These are phyloP conservation scores for Candida hungchunana DNA, from an alignment of 805 yeast species.

Conservation along the genomic window DNA sequence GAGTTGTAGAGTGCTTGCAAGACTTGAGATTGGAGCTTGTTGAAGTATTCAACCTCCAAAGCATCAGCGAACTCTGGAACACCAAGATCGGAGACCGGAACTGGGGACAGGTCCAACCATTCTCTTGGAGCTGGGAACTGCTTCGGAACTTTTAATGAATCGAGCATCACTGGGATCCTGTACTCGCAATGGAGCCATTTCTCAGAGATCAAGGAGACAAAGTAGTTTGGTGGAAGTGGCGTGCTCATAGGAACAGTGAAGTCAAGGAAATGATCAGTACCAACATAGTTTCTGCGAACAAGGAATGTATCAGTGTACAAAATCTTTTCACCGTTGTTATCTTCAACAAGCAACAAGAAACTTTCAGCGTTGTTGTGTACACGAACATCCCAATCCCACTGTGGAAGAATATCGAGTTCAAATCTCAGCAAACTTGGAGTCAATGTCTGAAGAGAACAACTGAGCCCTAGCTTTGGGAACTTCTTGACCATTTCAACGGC, in stretches of 20 bases:
- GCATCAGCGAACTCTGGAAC: slow-evolving; percentile 41
- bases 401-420: slow-evolving; percentile 62
- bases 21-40: slow-evolving; percentile 69
- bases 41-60: slow-evolving; percentile 52
- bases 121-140: slow-evolving; percentile 61
- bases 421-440: slow-evolving; percentile 64
- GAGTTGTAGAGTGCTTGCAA: slow-evolving; percentile 56
- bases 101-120: slow-evolving; percentile 45
- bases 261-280: slow-evolving; percentile 53
- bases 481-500: slow-evolving; percentile 57
- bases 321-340: slow-evolving; percentile 73
- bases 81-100: slow-evolving; percentile 46
- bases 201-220: slow-evolving; percentile 70
- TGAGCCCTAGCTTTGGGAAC: slow-evolving; percentile 66
- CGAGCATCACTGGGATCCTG: slow-evolving; percentile 55
- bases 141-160: slow-evolving; percentile 51
- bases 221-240: slow-evolving; percentile 65
- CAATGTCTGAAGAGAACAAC: slow-evolving; percentile 69
- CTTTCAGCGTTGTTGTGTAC: slow-evolving; percentile 63
- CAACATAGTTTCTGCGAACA: slow-evolving; percentile 46
- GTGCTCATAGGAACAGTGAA: slow-evolving; percentile 58
- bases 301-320: slow-evolving; percentile 54
- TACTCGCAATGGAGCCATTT: slow-evolving; percentile 78
- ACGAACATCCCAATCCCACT: slow-evolving; percentile 71
- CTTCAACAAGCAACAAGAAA: slow-evolving; percentile 73